Conservation (phyloP, 768 basidiomycete genomes). For the Boletus edulis region DNA sequence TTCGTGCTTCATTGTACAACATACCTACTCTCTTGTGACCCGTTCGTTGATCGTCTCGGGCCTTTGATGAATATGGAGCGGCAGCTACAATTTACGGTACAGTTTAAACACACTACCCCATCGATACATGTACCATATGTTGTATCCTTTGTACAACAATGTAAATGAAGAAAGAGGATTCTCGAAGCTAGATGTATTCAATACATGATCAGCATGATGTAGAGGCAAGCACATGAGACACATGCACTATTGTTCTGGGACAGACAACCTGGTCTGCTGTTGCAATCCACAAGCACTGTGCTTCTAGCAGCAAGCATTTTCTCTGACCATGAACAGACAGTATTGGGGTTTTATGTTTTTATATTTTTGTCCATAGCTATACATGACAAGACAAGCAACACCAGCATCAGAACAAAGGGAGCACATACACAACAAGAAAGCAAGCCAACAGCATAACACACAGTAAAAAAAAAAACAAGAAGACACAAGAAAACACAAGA, state of each 20-base stretch:
- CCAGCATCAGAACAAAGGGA: neutral
- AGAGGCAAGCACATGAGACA: neutral
- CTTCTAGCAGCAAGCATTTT: neutral
- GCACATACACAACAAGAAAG: conserved; percentile 17
- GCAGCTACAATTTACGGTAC: conserved; percentile 21
- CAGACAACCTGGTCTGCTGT: no score
- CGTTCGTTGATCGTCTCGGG: conserved; percentile 15
- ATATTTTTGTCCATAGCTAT: neutral
- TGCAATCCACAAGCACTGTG: neutral
- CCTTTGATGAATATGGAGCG: neutral
- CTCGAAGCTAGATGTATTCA: neutral
- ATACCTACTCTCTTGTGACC: neutral
- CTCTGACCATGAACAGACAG: neutral
- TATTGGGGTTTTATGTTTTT: conserved; percentile 4
- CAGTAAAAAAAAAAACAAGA: no score
- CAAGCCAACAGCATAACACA: conserved; percentile 15
- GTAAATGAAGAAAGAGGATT: conserved; percentile 18
- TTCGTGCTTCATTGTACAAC: conserved; percentile 18
- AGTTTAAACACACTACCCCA: conserved; percentile 1
- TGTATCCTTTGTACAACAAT: conserved; percentile 24
- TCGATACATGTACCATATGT: conserved; percentile 20
- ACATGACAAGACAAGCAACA: conserved; percentile 10
- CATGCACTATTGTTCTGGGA: no score
- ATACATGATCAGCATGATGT: no score
- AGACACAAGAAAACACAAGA: no score